Conservation (phyloP, 768 basidiomycete genomes). For the Pleurotus sapidus region DNA sequence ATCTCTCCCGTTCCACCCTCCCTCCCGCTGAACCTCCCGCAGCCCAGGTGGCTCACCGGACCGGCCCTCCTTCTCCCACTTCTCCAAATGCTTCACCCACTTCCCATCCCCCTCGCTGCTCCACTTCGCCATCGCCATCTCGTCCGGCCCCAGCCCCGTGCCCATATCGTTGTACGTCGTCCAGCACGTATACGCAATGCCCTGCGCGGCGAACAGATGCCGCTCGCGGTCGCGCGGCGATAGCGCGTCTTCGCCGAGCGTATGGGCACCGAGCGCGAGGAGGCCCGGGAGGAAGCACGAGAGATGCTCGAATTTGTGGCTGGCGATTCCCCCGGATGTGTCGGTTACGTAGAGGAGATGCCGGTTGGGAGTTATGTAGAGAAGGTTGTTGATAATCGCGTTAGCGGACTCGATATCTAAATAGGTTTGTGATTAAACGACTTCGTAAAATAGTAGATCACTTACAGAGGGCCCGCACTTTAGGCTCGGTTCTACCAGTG, state of each 20-base stretch:
- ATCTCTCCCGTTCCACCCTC: conserved; percentile 25
- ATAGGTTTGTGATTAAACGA: conserved; percentile 13
- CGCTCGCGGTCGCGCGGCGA: conserved; percentile 21
- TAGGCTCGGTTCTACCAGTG: conserved; percentile 48
- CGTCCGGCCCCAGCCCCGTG: conserved; percentile 65
- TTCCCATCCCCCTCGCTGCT: conserved; percentile 16
- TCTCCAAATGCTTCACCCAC: conserved; percentile 37
- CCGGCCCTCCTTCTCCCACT: conserved; percentile 41
- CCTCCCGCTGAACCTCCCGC: conserved; percentile 18
- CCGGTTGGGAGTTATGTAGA: conserved; percentile 52
- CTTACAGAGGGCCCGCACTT: conserved; percentile 56
- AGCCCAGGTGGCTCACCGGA: conserved; percentile 32
- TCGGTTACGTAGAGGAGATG: conserved; percentile 59
- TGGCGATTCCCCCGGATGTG: conserved; percentile 27
- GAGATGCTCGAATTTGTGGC: conserved; percentile 56
- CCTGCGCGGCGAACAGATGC: conserved; percentile 60
- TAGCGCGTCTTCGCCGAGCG: conserved; percentile 15
- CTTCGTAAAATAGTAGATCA: conserved; percentile 27
- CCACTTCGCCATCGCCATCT: conserved; percentile 31
- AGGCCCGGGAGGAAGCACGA: conserved; percentile 65
- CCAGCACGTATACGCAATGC: conserved; percentile 60
- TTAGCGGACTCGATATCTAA: conserved; percentile 49
- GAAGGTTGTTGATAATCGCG: conserved; percentile 48
- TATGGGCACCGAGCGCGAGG: conserved; percentile 54
- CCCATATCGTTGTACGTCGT: conserved; percentile 60